Evolutionary conservation across 1,284 basidiomycete species (phyloP).

Genomic region (Cryptococcus wingfieldii): DNA sequence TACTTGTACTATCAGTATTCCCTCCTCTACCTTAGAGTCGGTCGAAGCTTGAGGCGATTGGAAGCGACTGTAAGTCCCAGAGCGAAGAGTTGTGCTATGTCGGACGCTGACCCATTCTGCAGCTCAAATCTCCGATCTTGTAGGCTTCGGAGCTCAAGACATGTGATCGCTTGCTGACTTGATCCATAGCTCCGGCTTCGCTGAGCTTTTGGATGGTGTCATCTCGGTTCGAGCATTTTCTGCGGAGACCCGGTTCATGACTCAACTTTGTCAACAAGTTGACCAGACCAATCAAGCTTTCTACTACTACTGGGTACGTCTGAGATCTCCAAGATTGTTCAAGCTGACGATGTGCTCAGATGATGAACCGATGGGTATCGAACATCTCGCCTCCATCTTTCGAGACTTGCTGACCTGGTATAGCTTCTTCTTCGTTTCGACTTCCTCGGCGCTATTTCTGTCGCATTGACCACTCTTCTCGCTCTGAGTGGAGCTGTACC

Average conservation of each 20-base stretch:
- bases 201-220: slow-evolving; percentile 70
- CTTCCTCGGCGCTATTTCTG: slow-evolving; percentile 65
- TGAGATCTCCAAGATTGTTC: not conserved
- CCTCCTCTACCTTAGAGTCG: slow-evolving; percentile 64
- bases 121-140: slow-evolving; percentile 44
- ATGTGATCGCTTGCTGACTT: not conserved
- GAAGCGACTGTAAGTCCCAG: slow-evolving; percentile 51
- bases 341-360: slow-evolving; percentile 42
- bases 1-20: slow-evolving; percentile 62
- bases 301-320: slow-evolving; percentile 47
- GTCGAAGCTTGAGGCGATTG: slow-evolving; percentile 71
- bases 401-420: not conserved
- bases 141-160: slow-evolving; percentile 50
- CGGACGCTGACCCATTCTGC: not conserved
- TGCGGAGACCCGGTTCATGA: slow-evolving; percentile 72
- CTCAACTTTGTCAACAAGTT: slow-evolving; percentile 63
- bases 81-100: not conserved
- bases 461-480: slow-evolving; percentile 70
- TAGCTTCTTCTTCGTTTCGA: slow-evolving; percentile 64
- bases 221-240: slow-evolving; percentile 85
- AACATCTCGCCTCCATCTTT: not conserved
- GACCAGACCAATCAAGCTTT: slow-evolving; percentile 57
- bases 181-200: slow-evolving; percentile 57
- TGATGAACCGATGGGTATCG: slow-evolving; percentile 70
- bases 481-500: slow-evolving; percentile 64